Base-by-base conservation (phyloP, 805 yeast genomes). In the Osmozyma mogii region DNA sequence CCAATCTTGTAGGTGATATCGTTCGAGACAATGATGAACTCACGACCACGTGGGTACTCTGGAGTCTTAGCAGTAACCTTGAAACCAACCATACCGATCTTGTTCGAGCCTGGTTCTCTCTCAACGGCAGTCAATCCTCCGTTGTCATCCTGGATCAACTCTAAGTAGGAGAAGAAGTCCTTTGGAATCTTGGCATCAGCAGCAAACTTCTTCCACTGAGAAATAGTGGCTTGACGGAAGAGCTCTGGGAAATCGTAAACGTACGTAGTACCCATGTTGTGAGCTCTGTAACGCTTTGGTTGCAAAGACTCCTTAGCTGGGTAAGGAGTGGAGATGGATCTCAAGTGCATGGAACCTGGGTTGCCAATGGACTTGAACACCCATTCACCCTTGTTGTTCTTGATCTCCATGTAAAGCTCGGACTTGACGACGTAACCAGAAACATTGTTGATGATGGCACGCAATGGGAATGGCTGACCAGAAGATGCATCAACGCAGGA, bases 201-300 rank as follows among this genome's bases (percentile, higher is more conserved):
- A 24, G 75, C 68, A 43, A 58, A 56, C 37, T 72, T 72, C 56
- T 79, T 78, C 99, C 99, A 92, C 58, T 78, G 81, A 13, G 88
- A 69, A 32, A 75, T 58, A 22, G 84, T 71, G 22, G 96, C 94
- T 65, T 92, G 96, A 50, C 88, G 84, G 81, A 94, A 92, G 50
- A 92, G 66, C 56, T 92, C 98, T 30, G 99, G 98, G 92, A 92
- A 94, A 61, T 92, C 99, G 52, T 94, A 92, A 29, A 85, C 96
- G 53, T 85, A 92, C 8, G 98, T 88, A 12, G 99, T 92, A 41
- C 98, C 98, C 88, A 92, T 82, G 49, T 84, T 71, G 61, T 92
- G 97, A 29, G 99, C 99, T 67, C 81, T 84, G 70, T 94, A 94
- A 65, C 99, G 85, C 63, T 92, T 92, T 48, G 97, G 96, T 68